Conservation (phyloP, 2,329 filamentous ascomycete genomes). For the Colletotrichum sp. region DNA sequence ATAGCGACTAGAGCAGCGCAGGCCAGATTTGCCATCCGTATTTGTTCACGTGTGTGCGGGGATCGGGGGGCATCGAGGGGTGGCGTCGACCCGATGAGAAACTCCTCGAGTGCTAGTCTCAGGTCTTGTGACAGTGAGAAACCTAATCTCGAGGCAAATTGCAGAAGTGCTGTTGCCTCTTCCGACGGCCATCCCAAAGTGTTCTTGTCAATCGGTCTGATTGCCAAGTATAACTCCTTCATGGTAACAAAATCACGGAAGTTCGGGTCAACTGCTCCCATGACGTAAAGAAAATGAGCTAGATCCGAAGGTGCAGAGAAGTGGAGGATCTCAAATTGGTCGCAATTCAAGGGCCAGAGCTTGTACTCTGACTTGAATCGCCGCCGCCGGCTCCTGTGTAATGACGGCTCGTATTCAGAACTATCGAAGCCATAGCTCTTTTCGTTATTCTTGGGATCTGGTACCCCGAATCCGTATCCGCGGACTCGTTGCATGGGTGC, state of each 20-base stretch:
- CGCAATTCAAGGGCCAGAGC: neutral
- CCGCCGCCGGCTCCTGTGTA: neutral
- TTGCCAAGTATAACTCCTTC: neutral
- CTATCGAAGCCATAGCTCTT: neutral
- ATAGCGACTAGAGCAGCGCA: neutral
- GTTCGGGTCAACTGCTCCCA: neutral
- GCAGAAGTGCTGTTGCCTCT: neutral
- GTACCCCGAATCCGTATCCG: neutral
- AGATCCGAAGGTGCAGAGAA: neutral
- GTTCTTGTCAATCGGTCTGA: neutral
- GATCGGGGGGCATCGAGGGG: neutral
- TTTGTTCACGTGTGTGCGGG: neutral
- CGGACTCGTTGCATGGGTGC: neutral
- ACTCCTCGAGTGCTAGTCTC: neutral
- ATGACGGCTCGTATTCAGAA: neutral
- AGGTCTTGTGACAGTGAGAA: neutral
- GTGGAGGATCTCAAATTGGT: neutral
- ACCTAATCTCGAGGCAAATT: neutral
- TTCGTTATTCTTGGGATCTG: neutral
- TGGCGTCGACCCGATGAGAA: neutral
- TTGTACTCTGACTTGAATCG: neutral
- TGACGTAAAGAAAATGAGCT: neutral
- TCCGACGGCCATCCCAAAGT: neutral
- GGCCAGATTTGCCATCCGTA: neutral
- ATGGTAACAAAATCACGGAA: neutral